These are phyloP conservation scores for Helicosporidium sp. DNA, from an alignment of 139 green algal genomes.

Conservation along the genomic window DNA sequence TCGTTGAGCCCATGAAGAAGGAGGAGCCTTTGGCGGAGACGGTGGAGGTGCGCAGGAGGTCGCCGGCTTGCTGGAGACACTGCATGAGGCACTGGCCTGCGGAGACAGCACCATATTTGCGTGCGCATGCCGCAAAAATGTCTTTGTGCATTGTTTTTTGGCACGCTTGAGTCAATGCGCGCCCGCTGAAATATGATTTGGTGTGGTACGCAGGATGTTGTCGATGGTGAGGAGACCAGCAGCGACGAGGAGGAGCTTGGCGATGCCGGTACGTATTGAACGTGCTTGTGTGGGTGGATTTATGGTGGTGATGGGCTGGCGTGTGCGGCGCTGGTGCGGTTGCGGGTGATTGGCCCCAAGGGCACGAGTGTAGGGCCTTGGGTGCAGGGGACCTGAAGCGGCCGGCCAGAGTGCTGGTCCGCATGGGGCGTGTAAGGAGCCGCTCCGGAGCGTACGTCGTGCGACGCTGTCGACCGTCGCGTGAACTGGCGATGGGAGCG, in stretches of 20 bases:
- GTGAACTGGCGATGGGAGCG: too few species aligned
- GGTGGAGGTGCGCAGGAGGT: constrained; percentile 1
- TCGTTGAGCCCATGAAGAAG: constrained; percentile 9
- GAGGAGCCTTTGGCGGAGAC: constrained; percentile 6
- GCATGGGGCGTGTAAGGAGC: too few species aligned
- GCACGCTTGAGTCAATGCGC: too few species aligned
- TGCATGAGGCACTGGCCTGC: background rate
- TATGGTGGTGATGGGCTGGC: too few species aligned
- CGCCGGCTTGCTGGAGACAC: background rate
- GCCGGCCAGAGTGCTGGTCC: too few species aligned
- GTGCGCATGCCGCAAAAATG: background rate
- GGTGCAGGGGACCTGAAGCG: too few species aligned
- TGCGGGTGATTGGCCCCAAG: too few species aligned
- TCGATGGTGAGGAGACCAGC: constrained; percentile 4
- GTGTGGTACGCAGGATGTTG: background rate
- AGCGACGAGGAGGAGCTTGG: constrained; percentile 5
- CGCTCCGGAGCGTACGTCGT: too few species aligned
- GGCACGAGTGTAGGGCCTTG: background rate
- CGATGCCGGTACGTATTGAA: constrained; percentile 2
- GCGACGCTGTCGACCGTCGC: too few species aligned
- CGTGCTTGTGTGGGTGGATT: background rate
- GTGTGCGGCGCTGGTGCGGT: too few species aligned
- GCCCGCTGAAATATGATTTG: background rate
- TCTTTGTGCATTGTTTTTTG: background rate
- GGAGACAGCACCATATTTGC: background rate